These are phyloP conservation scores for Teratosphaeria zuluensis DNA, from an alignment of 2,329 filamentous ascomycete genomes.

Conservation along the genomic window DNA sequence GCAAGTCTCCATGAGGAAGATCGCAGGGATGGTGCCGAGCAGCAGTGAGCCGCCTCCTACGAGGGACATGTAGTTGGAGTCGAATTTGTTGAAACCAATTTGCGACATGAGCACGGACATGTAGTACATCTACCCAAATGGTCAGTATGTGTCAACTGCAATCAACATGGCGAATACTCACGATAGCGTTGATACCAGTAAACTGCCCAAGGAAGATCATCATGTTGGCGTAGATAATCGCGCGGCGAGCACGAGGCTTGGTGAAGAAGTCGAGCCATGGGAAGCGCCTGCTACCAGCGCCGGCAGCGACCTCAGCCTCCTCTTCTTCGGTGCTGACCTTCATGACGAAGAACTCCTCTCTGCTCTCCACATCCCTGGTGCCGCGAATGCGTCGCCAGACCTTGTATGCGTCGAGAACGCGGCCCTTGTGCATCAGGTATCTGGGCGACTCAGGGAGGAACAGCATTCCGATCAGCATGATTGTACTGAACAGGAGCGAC, in stretches of 20 bases:
- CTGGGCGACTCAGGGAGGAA: slow-evolving; percentile 63
- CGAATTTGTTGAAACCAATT: slow-evolving; percentile 54
- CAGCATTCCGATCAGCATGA: slow-evolving; percentile 50
- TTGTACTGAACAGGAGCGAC: slow-evolving; percentile 59
- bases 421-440: slow-evolving; percentile 60
- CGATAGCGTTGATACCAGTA: slow-evolving; percentile 57
- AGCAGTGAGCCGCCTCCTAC: slow-evolving; percentile 60
- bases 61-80: slow-evolving; percentile 64
- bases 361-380: slow-evolving; percentile 44
- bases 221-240: slow-evolving; percentile 57
- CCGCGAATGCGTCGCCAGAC: slow-evolving; percentile 68
- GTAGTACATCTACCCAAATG: slow-evolving; percentile 48
- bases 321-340: slow-evolving; percentile 51
- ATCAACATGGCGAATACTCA: slow-evolving; percentile 2
- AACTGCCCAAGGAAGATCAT: slow-evolving; percentile 64
- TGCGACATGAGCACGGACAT: slow-evolving; percentile 58
- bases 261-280: slow-evolving; percentile 69
- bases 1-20: slow-evolving; percentile 60
- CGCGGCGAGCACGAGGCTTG: slow-evolving; percentile 55
- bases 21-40: slow-evolving; percentile 36
- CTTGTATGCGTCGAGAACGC: slow-evolving; percentile 49
- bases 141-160: not conserved
- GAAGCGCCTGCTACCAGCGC: slow-evolving; percentile 46
- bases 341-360: slow-evolving; percentile 65
- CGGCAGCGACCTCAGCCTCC: slow-evolving; percentile 40